These are phyloP conservation scores for Pseudocercospora cruenta DNA, from an alignment of 2,329 filamentous ascomycete species.

Conservation along the genomic window DNA sequence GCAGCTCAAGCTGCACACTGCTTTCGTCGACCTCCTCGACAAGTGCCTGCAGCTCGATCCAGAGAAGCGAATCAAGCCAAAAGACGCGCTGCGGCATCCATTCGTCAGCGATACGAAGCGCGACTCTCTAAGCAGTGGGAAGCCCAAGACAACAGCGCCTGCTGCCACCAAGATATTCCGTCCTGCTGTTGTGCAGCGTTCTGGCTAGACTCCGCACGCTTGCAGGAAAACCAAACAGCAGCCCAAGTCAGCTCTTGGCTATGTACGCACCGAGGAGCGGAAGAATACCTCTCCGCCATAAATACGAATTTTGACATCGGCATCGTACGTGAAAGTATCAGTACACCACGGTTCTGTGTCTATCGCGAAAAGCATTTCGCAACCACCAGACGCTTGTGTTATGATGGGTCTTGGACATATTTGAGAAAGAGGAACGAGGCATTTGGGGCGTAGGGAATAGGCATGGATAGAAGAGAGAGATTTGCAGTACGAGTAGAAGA, in stretches of 20 bases:
- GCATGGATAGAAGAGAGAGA: background rate
- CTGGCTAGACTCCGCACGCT: slow-evolving; percentile 20
- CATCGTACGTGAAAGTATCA: background rate
- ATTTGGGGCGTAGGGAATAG: background rate
- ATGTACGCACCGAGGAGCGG: background rate
- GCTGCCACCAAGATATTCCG: slow-evolving; percentile 17
- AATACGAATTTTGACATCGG: background rate
- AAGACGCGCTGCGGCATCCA: slow-evolving; percentile 84
- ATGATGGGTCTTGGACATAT: background rate
- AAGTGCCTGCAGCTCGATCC: slow-evolving; percentile 87
- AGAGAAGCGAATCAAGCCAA: slow-evolving; percentile 85
- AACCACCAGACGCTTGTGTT: background rate
- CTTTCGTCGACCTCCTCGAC: slow-evolving; percentile 86
- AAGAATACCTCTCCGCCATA: background rate
- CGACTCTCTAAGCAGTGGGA: slow-evolving; percentile 17
- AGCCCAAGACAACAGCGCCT: slow-evolving; percentile 16
- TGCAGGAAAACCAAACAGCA: background rate
- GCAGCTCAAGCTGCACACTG: slow-evolving; percentile 75
- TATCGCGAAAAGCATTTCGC: background rate
- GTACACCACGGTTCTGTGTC: background rate
- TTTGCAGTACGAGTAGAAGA: background rate
- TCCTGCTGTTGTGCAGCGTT: slow-evolving; percentile 24
- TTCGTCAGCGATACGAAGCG: slow-evolving; percentile 62
- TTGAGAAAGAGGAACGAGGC: background rate
- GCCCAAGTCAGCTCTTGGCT: background rate